Base-by-base conservation (phyloP, 345 rosid species). In the Sisymbrium altissimum region DNA sequence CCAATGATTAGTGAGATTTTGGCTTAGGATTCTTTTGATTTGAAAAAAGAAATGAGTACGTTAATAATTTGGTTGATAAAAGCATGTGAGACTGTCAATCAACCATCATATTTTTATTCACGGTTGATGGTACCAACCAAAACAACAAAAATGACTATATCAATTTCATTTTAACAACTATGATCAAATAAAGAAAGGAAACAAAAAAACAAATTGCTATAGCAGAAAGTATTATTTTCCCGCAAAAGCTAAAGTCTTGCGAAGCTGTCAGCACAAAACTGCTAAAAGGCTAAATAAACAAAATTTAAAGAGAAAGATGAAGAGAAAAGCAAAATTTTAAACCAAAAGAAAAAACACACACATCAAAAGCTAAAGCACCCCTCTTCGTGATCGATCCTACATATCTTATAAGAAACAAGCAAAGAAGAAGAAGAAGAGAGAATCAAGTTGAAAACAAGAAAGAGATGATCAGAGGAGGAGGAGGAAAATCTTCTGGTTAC, bases 381-480 rank as follows among this genome's bases (percentile, higher is more conserved):
- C 0, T 68, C 71, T 68, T 59, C 29, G 4, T 69, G 23, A 75
- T 54, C 30, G 50, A 78, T 66, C 67, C 23, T 59, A 44, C 57
- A 75, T 67, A 70, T 75, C 58, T 45, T 61, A 50, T 36, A 64
- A 55, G 71, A 40, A 58, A 52, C 77, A 65, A 61, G 27, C 7
- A 5, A 44, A 53, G 44, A 25, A 52, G 40, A 36, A 36, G 15
- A 65, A 64, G 74, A 64, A 71, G 54, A 61, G 46, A 58, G 48
- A 12, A 68, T 25, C 30, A 39, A 60, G 32, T 6, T 13, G 45
- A 65, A 35, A 39, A 17, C 33, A 45, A 52, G 18, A 4, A 29
- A 63, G 56, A 52, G 56, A 75, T 77, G 78, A 93, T 93, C 89
- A 91, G 79, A 82, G 86, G 89, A 74, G 90, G 87, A 80, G 75